Evolutionary conservation across 2,329 filamentous ascomycete species (phyloP), one percentile per base, ranked within the genome.

Genomic region (Pseudonectria foliicola): DNA sequence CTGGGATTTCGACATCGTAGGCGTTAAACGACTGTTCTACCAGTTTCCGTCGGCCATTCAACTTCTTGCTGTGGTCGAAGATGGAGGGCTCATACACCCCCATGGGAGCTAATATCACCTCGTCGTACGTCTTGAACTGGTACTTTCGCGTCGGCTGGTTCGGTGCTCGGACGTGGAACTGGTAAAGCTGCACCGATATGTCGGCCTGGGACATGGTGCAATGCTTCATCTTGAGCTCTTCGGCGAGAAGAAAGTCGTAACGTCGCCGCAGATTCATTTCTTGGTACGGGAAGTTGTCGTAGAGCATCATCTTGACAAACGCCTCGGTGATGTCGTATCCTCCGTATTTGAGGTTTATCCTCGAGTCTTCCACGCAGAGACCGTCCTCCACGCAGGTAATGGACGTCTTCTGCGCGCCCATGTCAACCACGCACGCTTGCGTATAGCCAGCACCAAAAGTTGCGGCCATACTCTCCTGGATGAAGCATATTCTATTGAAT

Each of bases 251-350:
- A 48, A 90, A 95, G 57, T 98, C 92, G 53, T 95, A 93, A 31
- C 92, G 78, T 35, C 88, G 76, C 58, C 79, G 81, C 18, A 98
- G 70, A 55, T 98, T 95, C 63, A 98, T 93, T 13, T 95, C 89
- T 31, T 83, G 75, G 57, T 98, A 98, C 5, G 93, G 90, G 50
- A 98, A 95, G 52, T 92, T 84, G 58, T 95, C 89, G 61, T 84
- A 88, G 3, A 98, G 76, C 83, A 96, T 88, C 90, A 96, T 96
- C 64, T 92, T 95, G 57, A 95, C 74, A 53, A 98, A 95, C 0
- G 86, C 85, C 50, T 95, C 87, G 0, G 92, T 96, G 25, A 96
- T 84, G 59, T 98, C 92, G 51, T 75, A 80, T 1, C 92, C 92
- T 33, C 92, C 92, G 52, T 83, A 94, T 59, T 98, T 96, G 45